Conservation (phyloP, 306 rosid genomes). For the Prunus dulcis region DNA sequence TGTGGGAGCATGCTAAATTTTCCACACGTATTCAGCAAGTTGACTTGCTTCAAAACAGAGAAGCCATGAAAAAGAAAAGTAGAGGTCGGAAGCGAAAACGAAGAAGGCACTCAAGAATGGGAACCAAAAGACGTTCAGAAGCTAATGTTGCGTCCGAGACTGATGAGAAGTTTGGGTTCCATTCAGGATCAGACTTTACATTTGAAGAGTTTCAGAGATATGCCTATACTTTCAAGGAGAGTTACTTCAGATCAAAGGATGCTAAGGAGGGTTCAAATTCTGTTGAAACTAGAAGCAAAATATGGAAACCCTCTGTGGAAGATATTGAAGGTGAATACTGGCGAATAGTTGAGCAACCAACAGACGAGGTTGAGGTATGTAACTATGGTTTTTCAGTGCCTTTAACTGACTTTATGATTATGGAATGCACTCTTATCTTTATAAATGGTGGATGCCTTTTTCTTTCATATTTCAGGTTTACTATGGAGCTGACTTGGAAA, state of each 20-base stretch:
- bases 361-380: slow-evolving; percentile 90
- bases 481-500: slow-evolving; percentile 96
- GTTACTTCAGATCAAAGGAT: slow-evolving; percentile 62
- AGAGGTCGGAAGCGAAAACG: slow-evolving; percentile 78
- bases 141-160: slow-evolving; percentile 49
- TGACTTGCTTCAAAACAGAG: slow-evolving; percentile 96
- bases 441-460: slow-evolving; percentile 11
- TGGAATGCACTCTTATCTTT: neutral
- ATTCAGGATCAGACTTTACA: slow-evolving; percentile 73
- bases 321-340: slow-evolving; percentile 98
- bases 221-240: slow-evolving; percentile 58
- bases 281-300: slow-evolving; percentile 27
- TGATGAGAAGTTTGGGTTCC: slow-evolving; percentile 82
- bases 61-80: slow-evolving; percentile 85
- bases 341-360: slow-evolving; percentile 85
- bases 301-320: slow-evolving; percentile 61
- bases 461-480: slow-evolving; percentile 55
- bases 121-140: slow-evolving; percentile 54
- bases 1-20: slow-evolving; percentile 75
- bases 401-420: slow-evolving; percentile 8
- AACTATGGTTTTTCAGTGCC: neutral
- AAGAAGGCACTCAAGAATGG: slow-evolving; percentile 53
- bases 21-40: slow-evolving; percentile 84
- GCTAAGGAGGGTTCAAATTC: slow-evolving; percentile 27
- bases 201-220: slow-evolving; percentile 61